These are phyloP conservation scores for Senna siamea DNA, from an alignment of 306 rosid species.

Conservation along the genomic window DNA sequence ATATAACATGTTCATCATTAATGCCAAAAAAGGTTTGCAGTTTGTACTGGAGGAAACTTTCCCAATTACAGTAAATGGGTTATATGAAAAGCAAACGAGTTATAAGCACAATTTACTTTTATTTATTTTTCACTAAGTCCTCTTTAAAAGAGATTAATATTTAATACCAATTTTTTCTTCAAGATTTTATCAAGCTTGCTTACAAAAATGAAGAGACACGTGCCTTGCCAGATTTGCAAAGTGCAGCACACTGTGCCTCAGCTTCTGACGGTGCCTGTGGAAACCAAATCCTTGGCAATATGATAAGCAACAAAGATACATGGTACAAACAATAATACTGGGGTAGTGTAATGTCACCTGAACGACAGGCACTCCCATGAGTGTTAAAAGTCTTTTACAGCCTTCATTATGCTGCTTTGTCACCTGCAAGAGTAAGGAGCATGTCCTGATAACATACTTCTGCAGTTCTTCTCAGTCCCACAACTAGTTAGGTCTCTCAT, in stretches of 20 bases:
- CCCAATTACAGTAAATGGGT: too few relatives aligned
- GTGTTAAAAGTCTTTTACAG: conserved; percentile 84
- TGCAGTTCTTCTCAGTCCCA: not conserved
- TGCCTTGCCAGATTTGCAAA: conserved; percentile 93
- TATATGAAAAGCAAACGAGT: too few relatives aligned
- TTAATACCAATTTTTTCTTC: not conserved
- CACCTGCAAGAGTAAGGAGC: conserved; percentile 57
- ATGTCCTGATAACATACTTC: conserved; percentile 15
- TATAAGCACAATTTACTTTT: too few relatives aligned
- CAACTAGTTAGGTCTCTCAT: not conserved
- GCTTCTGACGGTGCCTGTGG: conserved; percentile 97
- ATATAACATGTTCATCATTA: conserved; percentile 19
- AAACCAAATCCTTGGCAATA: conserved; percentile 41
- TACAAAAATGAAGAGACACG: conserved; percentile 25
- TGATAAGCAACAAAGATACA: conserved; percentile 16
- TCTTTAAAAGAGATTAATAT: too few relatives aligned
- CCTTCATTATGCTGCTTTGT: conserved; percentile 93
- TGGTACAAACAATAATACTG: not conserved
- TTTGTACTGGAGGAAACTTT: too few relatives aligned
- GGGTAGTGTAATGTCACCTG: conserved; percentile 61
- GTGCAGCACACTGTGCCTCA: conserved; percentile 96
- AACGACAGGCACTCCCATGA: conserved; percentile 97
- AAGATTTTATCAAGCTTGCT: conserved; percentile 24
- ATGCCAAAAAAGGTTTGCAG: not conserved
- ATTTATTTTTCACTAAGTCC: too few relatives aligned